Evolutionary conservation across 2,329 filamentous ascomycete genomes (phyloP), one percentile per base, ranked within the genome.

Genomic region (Epichloe typhina): DNA sequence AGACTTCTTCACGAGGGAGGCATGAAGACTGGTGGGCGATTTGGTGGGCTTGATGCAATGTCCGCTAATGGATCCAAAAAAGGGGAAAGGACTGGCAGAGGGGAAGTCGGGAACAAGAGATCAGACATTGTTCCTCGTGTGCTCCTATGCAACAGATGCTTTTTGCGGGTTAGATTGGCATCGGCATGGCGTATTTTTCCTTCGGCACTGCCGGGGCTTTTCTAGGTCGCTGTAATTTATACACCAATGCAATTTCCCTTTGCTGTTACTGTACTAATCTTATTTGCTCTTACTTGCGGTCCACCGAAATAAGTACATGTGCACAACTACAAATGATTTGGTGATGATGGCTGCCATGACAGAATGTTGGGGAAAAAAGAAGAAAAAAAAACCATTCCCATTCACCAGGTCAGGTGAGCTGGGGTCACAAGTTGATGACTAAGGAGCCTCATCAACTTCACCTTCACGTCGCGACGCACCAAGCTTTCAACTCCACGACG

Each of bases 161-260:
- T 63, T 68, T 68, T 66, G 65, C 67, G 67, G 67, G 64, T 69
- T 72, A 72, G 70, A 72, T 66, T 69, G 70, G 69, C 69, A 70
- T 71, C 65, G 69, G 69, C 68, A 70, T 65, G 69, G 69, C 69
- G 69, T 70, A 67, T 66, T 69, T 63, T 63, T 66, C 58, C 61
- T 66, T 66, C 58, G 69, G 68, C 66, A 68, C 61, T 70, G 69
- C 67, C 68, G 64, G 66, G 67, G 67, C 66, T 68, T 69, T 68
- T 69, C 68, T 70, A 70, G 66, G 68, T 74, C 75, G 74, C 72
- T 80, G 76, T 80, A 80, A 78, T 78, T 75, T 79, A 78, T 77
- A 76, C 68, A 73, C 69, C 69, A 72, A 73, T 68, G 74, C 74
- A 75, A 74, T 76, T 73, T 71, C 69, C 64, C 64, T 68, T 69